Percentiles rank a stretch among this genome's conserved stretches.
phyloP scores from a whole-genome alignment of 345 rosid genomes.

The Melaleuca quinquenervia region DNA sequence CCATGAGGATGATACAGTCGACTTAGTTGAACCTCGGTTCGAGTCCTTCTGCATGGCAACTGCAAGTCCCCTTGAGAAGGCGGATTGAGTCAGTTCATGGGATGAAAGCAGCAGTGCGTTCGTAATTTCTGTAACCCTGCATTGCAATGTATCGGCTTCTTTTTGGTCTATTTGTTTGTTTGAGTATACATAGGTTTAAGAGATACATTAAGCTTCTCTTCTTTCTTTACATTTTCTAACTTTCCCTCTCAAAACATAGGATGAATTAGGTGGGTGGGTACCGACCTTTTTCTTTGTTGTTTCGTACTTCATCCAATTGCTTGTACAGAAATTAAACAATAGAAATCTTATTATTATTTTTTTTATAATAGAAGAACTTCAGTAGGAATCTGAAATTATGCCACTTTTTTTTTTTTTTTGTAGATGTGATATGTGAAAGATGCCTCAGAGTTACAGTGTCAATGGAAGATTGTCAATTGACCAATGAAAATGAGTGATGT shows the following conservation, averaged over 20 bases:
- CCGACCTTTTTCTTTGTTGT: neutral
- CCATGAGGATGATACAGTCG: conserved; percentile 64
- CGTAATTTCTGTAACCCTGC: neutral
- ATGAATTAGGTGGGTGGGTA: neutral
- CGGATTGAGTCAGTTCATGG: neutral
- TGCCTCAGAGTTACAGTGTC: neutral
- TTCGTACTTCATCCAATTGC: neutral
- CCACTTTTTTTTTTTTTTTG: neutral
- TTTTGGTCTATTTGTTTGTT: neutral
- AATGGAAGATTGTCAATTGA: neutral
- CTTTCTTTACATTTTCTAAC: neutral
- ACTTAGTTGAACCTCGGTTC: conserved; percentile 78
- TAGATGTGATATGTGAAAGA: neutral
- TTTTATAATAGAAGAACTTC: neutral
- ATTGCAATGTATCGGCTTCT: neutral
- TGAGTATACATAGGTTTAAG: neutral
- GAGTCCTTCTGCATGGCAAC: conserved; percentile 63
- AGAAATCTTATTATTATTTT: neutral
- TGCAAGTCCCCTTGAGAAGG: conserved; percentile 8
- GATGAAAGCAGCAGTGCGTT: neutral
- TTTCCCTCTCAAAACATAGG: neutral
- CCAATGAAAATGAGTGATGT: neutral
- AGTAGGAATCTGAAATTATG: neutral
- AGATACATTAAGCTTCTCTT: neutral
- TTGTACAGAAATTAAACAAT: conserved; percentile 5